Evolutionary conservation across 345 rosid species (phyloP).

Genomic region (Eucalyptus caleyi): DNA sequence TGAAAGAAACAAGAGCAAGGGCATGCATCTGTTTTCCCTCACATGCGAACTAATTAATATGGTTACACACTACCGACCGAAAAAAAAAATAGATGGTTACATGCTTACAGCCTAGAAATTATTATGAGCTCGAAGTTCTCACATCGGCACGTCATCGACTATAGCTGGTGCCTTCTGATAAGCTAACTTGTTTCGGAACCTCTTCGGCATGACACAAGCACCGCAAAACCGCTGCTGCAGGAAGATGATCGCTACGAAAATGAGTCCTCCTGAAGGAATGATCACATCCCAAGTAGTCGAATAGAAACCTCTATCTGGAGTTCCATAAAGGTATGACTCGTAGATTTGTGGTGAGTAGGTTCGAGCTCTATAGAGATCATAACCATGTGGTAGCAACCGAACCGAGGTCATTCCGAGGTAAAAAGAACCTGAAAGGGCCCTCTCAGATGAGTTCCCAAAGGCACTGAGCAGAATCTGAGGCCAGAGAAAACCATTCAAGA

Average conservation of each 20-base stretch:
- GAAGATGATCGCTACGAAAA: constrained; percentile 22
- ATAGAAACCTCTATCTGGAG: constrained; percentile 14
- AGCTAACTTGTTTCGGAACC: constrained; percentile 1
- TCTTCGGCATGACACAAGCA: constrained; percentile 19
- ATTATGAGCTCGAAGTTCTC: background rate
- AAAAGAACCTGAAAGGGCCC: constrained; percentile 10
- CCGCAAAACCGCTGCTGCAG: constrained; percentile 40
- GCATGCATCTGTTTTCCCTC: background rate
- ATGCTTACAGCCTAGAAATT: background rate
- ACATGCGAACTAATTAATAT: background rate
- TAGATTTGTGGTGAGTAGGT: background rate
- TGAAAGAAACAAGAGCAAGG: background rate
- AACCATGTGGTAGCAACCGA: constrained; percentile 31
- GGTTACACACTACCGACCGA: background rate
- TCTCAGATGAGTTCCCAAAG: constrained; percentile 15
- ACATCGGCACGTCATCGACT: background rate
- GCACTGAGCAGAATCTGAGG: constrained; percentile 34
- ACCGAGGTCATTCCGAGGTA: constrained; percentile 18
- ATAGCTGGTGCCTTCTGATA: constrained; percentile 21
- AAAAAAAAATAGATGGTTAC: too few relatives aligned
- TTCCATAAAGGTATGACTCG: constrained; percentile 26
- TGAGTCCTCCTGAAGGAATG: constrained; percentile 9
- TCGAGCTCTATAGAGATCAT: constrained; percentile 30
- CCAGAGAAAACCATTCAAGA: constrained; percentile 29
- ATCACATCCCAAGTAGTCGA: constrained; percentile 33